Evolutionary conservation across 495 filamentous ascomycete species (phyloP).

Genomic region (Penicillium cosmopolitanum): DNA sequence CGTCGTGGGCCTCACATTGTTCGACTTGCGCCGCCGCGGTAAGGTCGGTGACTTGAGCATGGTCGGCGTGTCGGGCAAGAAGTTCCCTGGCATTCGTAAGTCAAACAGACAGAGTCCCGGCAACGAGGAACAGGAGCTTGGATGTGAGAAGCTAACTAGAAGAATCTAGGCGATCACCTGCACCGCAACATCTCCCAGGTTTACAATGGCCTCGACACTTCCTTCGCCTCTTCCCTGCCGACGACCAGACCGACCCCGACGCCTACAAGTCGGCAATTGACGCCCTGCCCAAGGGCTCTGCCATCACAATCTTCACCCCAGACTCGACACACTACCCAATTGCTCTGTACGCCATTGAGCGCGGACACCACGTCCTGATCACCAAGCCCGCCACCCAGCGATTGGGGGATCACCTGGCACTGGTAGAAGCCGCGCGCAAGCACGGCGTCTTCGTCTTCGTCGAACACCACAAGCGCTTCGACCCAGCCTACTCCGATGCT

Average conservation of each 20-base stretch:
- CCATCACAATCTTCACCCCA: conserved; percentile 96
- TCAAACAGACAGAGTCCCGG: conserved; percentile 3
- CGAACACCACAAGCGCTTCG: conserved; percentile 96
- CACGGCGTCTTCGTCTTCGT: conserved; percentile 88
- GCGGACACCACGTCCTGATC: conserved; percentile 85
- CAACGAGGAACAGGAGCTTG: too few relatives aligned
- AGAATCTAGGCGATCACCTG: conserved; percentile 70
- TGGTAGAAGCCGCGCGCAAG: conserved; percentile 72
- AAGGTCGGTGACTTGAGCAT: conserved; percentile 87
- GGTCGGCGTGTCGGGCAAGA: conserved; percentile 85
- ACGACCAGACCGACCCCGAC: conserved; percentile 71
- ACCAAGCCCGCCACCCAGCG: conserved; percentile 94
- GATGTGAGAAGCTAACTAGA: background rate
- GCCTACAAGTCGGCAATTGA: conserved; percentile 92
- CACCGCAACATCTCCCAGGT: conserved; percentile 84
- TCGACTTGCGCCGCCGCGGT: conserved; percentile 84
- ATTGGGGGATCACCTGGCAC: conserved; percentile 74
- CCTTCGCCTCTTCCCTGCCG: conserved; percentile 77
- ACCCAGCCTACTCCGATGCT: conserved; percentile 89
- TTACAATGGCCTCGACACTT: conserved; percentile 85
- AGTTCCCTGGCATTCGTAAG: conserved; percentile 89
- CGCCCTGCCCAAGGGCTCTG: conserved; percentile 76
- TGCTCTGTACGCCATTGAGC: conserved; percentile 87
- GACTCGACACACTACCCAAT: conserved; percentile 96
- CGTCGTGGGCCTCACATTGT: conserved; percentile 86